phyloP scores from a whole-genome alignment of 2,329 filamentous ascomycete genomes.

The Pseudogymnoascus sp. region DNA sequence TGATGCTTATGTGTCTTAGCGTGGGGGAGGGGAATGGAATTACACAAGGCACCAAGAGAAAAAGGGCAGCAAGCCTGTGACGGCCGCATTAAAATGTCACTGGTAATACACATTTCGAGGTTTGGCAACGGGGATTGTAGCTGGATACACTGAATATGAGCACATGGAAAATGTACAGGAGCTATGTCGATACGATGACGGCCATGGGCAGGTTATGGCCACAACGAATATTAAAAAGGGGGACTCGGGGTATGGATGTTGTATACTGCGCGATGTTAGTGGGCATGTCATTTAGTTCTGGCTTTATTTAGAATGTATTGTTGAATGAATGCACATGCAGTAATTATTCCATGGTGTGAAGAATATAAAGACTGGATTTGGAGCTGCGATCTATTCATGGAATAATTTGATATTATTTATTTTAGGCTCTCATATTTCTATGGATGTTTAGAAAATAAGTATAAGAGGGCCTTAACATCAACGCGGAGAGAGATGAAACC shows the following conservation, averaged over 20 bases:
- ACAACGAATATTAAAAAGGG: background rate
- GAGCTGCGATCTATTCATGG: background rate
- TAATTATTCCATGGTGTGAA: background rate
- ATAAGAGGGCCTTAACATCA: background rate
- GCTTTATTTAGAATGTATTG: slow-evolving; percentile 5
- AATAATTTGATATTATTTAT: background rate
- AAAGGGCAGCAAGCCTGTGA: slow-evolving; percentile 1
- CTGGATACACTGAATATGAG: background rate
- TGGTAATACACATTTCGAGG: background rate
- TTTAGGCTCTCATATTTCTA: background rate
- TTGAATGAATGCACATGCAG: background rate
- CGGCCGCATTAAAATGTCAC: background rate
- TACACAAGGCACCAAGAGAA: background rate
- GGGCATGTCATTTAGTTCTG: background rate
- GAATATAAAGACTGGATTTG: background rate
- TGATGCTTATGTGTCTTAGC: slow-evolving; percentile 6
- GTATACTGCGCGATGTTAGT: background rate
- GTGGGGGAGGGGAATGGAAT: background rate
- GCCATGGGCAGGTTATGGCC: background rate
- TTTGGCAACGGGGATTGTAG: background rate
- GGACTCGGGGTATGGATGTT: background rate
- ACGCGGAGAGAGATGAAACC: background rate
- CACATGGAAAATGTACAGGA: background rate
- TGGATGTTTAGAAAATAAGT: too few relatives aligned
- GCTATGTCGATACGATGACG: slow-evolving; percentile 3